Evolutionary conservation across 345 rosid species (phyloP).

Genomic region (Orychophragmus violaceus): DNA sequence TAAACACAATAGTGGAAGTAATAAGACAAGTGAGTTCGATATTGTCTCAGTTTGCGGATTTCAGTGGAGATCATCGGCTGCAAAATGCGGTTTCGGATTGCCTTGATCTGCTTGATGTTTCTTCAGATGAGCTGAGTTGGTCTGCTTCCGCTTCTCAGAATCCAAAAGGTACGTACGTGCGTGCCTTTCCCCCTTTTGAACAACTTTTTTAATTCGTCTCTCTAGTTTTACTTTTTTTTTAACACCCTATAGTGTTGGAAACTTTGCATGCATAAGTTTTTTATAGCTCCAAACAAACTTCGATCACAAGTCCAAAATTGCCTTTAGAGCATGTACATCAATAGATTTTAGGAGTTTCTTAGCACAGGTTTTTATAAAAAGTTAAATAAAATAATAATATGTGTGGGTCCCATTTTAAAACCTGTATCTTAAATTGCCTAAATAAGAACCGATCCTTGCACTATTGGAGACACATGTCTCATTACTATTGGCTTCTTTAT

Average conservation of each 20-base stretch:
- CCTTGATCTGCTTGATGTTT: conserved; percentile 55
- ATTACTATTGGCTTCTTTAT: too few relatives aligned
- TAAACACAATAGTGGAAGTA: conserved; percentile 33
- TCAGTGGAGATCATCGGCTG: conserved; percentile 44
- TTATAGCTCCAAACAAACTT: background rate
- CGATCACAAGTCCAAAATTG: background rate
- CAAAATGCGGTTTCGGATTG: conserved; percentile 57
- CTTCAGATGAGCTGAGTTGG: conserved; percentile 58
- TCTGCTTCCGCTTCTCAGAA: conserved; percentile 54
- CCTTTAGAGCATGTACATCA: too few relatives aligned
- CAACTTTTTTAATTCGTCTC: background rate
- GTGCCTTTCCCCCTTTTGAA: background rate
- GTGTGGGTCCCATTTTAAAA: too few relatives aligned
- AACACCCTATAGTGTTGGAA: background rate
- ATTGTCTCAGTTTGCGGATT: conserved; percentile 32
- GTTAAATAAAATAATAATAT: too few relatives aligned
- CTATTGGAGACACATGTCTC: too few relatives aligned
- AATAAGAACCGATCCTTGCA: too few relatives aligned
- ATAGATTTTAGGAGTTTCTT: too few relatives aligned
- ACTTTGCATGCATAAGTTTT: background rate
- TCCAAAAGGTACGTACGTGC: conserved; percentile 51
- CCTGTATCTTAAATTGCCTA: too few relatives aligned
- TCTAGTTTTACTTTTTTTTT: background rate
- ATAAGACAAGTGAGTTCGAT: conserved; percentile 37
- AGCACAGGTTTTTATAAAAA: too few relatives aligned